phyloP scores from a whole-genome alignment of 1,284 basidiomycete species.

The Trichosporon coremiiforme region DNA sequence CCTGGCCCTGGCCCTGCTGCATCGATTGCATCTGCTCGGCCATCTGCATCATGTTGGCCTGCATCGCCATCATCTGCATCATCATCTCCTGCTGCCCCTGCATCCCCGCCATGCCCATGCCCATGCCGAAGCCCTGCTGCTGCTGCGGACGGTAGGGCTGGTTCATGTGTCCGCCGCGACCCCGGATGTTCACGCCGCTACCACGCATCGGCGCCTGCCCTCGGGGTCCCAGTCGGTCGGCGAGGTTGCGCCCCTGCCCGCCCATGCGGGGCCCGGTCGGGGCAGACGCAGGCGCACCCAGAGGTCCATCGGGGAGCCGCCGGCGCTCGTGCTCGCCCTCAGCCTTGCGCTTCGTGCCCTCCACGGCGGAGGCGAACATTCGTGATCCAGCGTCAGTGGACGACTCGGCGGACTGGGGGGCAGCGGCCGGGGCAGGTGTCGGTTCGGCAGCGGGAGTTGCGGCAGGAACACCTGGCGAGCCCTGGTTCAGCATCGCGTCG shows the following conservation, averaged over 20 bases:
- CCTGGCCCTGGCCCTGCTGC: conserved; percentile 35
- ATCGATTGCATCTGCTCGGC: conserved; percentile 56
- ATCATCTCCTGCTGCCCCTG: conserved; percentile 55
- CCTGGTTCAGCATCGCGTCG: conserved; percentile 23
- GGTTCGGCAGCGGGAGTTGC: conserved; percentile 12
- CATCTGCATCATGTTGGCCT: conserved; percentile 58
- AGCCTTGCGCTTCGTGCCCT: conserved; percentile 36
- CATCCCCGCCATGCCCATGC: conserved; percentile 31
- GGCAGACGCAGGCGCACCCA: conserved; percentile 27
- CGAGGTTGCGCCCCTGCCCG: conserved; percentile 32
- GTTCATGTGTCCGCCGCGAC: conserved; percentile 27
- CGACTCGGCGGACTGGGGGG: conserved; percentile 15
- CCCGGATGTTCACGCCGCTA: conserved; percentile 33
- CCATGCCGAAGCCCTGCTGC: conserved; percentile 22
- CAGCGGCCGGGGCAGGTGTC: conserved; percentile 24
- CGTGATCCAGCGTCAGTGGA: conserved; percentile 22
- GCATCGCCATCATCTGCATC: conserved; percentile 58
- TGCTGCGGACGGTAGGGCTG: conserved; percentile 27
- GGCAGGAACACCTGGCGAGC: conserved; percentile 21
- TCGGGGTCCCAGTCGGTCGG: conserved; percentile 30
- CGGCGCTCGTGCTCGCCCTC: conserved; percentile 33
- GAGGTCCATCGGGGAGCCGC: conserved; percentile 28
- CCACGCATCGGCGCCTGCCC: conserved; percentile 31
- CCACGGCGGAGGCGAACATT: conserved; percentile 32
- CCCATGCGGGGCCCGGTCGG: conserved; percentile 33